phyloP scores from a whole-genome alignment of 345 rosid species.

The Raphanus sativus region DNA sequence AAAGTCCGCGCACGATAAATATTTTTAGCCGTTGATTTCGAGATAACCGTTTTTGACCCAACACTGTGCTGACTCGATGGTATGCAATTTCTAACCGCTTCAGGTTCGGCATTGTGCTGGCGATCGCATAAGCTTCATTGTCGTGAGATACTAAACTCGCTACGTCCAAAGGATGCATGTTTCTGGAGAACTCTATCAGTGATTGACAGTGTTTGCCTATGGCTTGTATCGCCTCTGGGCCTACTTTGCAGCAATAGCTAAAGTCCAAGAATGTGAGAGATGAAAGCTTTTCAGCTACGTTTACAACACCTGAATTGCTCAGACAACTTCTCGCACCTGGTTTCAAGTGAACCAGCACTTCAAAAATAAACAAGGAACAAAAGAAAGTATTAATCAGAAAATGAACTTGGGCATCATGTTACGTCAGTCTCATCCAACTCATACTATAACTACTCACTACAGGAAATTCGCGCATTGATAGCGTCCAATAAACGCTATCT shows the following conservation, averaged over 20 bases:
- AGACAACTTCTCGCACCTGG: slow-evolving; percentile 45
- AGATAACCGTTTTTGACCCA: too few relatives aligned
- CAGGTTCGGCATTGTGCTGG: too few relatives aligned
- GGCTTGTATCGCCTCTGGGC: slow-evolving; percentile 58
- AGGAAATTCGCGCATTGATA: too few relatives aligned
- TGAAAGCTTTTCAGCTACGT: slow-evolving; percentile 64
- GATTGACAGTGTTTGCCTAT: slow-evolving; percentile 75
- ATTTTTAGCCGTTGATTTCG: too few relatives aligned
- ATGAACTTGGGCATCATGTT: not conserved
- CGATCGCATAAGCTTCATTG: slow-evolving; percentile 70
- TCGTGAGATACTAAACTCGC: slow-evolving; percentile 53
- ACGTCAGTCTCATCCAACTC: too few relatives aligned
- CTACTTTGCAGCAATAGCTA: slow-evolving; percentile 74
- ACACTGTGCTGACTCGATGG: too few relatives aligned
- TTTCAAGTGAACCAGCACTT: slow-evolving; percentile 79
- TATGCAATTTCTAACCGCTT: too few relatives aligned
- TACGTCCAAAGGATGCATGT: slow-evolving; percentile 62
- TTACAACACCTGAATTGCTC: slow-evolving; percentile 41
- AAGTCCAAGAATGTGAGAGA: slow-evolving; percentile 69
- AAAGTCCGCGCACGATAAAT: too few relatives aligned
- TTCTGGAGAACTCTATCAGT: slow-evolving; percentile 62
- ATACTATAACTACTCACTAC: too few relatives aligned
- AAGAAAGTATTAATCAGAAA: not conserved
- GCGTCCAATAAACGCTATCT: too few relatives aligned
- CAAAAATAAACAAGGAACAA: slow-evolving; percentile 26